Conservation (phyloP, 257 asterid genomes). For the Mentha longifolia region DNA sequence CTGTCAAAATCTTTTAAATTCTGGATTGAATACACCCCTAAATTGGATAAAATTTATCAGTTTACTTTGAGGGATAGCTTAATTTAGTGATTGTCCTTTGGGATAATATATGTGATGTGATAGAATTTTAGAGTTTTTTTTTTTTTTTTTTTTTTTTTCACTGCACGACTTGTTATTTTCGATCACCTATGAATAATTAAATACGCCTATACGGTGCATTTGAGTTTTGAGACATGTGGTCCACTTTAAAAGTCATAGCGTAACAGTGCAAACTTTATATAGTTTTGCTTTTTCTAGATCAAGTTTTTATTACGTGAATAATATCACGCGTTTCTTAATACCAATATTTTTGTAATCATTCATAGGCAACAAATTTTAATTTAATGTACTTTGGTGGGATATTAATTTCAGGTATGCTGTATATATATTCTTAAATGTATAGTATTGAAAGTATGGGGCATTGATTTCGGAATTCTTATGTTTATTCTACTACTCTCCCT, state of each 20-base stretch:
- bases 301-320: slow-evolving; percentile 18
- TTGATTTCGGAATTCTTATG: slow-evolving; percentile 23
- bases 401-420: slow-evolving; percentile 32
- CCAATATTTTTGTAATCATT: slow-evolving; percentile 3
- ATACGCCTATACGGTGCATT: background rate
- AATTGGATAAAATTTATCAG: too few relatives aligned
- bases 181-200: too few relatives aligned
- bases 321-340: slow-evolving; percentile 27
- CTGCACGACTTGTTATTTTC: too few relatives aligned
- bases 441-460: slow-evolving; percentile 11
- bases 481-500: background rate
- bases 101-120: too few relatives aligned
- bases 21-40: too few relatives aligned
- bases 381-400: slow-evolving; percentile 28
- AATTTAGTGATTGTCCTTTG: too few relatives aligned
- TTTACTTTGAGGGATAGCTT: too few relatives aligned
- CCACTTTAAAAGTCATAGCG: background rate
- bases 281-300: slow-evolving; percentile 7
- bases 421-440: slow-evolving; percentile 10
- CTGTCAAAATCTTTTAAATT: too few relatives aligned
- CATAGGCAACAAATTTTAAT: background rate
- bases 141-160: too few relatives aligned
- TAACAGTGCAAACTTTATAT: slow-evolving; percentile 19
- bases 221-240: background rate
- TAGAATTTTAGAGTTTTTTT: too few relatives aligned